Conservation (phyloP, 805 yeast genomes). For the Yarrowia sp. region DNA sequence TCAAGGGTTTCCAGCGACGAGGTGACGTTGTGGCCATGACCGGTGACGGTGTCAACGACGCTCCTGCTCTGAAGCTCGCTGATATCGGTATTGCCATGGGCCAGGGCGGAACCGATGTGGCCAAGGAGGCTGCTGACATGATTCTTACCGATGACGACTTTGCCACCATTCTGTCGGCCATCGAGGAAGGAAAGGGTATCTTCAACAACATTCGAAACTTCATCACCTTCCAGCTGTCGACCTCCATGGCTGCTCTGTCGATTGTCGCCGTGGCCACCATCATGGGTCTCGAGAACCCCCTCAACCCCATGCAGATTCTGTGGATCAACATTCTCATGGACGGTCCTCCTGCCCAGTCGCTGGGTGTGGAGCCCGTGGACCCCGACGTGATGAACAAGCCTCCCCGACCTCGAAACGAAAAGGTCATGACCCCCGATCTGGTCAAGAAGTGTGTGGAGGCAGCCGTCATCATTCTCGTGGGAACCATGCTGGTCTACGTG, state of each 20-base stretch:
- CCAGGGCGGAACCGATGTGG: conserved; percentile 97
- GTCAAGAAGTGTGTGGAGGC: conserved; percentile 76
- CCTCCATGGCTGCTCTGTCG: conserved; percentile 93
- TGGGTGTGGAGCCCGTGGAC: conserved; percentile 98
- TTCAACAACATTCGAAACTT: conserved; percentile 95
- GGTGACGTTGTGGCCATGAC: conserved; percentile 69
- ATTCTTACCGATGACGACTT: conserved; percentile 96
- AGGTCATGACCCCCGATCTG: conserved; percentile 74
- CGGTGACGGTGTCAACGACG: conserved; percentile 71
- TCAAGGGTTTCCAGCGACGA: conserved; percentile 69
- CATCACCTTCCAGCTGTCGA: conserved; percentile 92
- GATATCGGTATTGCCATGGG: conserved; percentile 73
- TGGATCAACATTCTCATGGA: conserved; percentile 99
- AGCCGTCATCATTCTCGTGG: conserved; percentile 76
- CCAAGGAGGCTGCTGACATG: conserved; percentile 98
- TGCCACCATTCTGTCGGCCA: conserved; percentile 89
- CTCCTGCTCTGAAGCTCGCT: conserved; percentile 67
- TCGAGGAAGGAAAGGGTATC: conserved; percentile 97
- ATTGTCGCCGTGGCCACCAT: conserved; percentile 86
- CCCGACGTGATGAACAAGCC: conserved; percentile 94
- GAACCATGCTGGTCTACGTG: conserved; percentile 86
- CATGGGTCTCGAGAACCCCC: conserved; percentile 88
- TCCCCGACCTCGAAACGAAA: conserved; percentile 89
- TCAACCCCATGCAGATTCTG: conserved; percentile 96
- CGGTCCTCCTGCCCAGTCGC: conserved; percentile 98